Evolutionary conservation across 768 basidiomycete genomes (phyloP), one percentile per base, ranked within the genome.

Genomic region (Suillus clintonianus): DNA sequence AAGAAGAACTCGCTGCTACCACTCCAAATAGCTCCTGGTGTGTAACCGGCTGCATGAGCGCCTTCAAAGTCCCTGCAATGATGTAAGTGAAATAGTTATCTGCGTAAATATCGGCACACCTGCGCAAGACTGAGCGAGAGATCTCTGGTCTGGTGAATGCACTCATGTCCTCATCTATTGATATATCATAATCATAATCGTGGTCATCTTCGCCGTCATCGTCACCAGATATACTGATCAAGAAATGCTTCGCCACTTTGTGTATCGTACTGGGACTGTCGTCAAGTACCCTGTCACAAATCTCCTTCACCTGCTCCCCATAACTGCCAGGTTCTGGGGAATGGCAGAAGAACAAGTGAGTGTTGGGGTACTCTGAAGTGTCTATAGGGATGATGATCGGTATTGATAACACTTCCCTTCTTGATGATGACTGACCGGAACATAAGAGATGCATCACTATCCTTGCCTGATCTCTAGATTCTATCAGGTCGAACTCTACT

Each of bases 281-380:
- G 7, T 78, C 76, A 0, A 84, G 71, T 24, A 89, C 72, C 30
- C 76, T 76, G 63, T 83, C 82, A 22, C 88, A 68, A 15, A 84
- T 77, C 10, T 71, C 66, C 60, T 79, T 71, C 17, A 89, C 62
- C 17, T 76, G 73, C 0, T 76, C 61, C 0, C 82, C 76, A 9
- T 85, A 67, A 37, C 81, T 45, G 6, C 59, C 79, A 4, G 71
- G 70, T 60, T 86, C 83, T 42, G 81, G 78, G 15, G 84, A 79
- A 64, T 85, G 88, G 58, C 85, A 81, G 68, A 89, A 83, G 60
- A 83, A 82, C 0, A 81, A 78, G 70, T 90, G 89, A 63, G 76
- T 78, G 32, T 76, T 75, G 0, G 90, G 90, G 69, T 91, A 91
- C 59, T 87, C 86, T 11, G 89, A 86, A 2, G 88, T 84, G 68